Conservation (phyloP, 1,284 basidiomycete genomes). For the Flammula alnicola region DNA sequence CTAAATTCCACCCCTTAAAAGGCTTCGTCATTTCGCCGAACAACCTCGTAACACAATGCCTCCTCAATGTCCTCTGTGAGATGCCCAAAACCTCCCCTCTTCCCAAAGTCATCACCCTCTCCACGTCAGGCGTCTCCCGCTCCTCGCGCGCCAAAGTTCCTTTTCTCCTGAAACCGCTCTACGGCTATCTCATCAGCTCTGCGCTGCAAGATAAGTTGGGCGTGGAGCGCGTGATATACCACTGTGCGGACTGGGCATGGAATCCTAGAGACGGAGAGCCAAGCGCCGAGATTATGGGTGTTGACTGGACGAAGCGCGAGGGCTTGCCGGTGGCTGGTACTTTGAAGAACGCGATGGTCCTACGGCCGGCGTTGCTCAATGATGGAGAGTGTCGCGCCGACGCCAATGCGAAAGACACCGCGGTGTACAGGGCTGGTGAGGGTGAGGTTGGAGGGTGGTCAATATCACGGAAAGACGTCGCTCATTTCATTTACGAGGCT, state of each 20-base stretch:
- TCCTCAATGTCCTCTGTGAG: constrained; percentile 53
- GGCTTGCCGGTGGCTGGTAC: constrained; percentile 47
- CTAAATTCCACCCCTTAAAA: constrained; percentile 44
- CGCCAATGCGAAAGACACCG: constrained; percentile 18
- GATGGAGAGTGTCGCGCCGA: constrained; percentile 60
- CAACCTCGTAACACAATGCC: constrained; percentile 53
- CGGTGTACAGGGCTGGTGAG: constrained; percentile 42
- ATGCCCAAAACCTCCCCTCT: constrained; percentile 39
- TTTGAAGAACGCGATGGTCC: constrained; percentile 48
- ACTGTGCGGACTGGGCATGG: constrained; percentile 55
- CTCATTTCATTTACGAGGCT: constrained; percentile 62
- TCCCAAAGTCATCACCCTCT: constrained; percentile 54
- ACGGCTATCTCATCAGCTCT: constrained; percentile 42
- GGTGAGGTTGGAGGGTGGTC: constrained; percentile 49
- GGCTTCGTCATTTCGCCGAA: constrained; percentile 48
- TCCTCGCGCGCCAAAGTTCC: constrained; percentile 50
- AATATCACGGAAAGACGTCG: constrained; percentile 65
- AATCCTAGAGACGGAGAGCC: constrained; percentile 41
- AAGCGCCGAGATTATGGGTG: constrained; percentile 39
- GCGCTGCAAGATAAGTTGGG: constrained; percentile 63
- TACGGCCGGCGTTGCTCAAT: constrained; percentile 61
- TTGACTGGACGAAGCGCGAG: constrained; percentile 42
- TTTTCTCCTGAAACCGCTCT: constrained; percentile 49
- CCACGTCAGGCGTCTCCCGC: constrained; percentile 53
- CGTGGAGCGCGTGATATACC: constrained; percentile 50